Percentiles rank a stretch among this genome's conserved stretches.
Evolutionary conservation across 257 asterid species (phyloP).

Genomic region (Leptodermis oblonga): DNA sequence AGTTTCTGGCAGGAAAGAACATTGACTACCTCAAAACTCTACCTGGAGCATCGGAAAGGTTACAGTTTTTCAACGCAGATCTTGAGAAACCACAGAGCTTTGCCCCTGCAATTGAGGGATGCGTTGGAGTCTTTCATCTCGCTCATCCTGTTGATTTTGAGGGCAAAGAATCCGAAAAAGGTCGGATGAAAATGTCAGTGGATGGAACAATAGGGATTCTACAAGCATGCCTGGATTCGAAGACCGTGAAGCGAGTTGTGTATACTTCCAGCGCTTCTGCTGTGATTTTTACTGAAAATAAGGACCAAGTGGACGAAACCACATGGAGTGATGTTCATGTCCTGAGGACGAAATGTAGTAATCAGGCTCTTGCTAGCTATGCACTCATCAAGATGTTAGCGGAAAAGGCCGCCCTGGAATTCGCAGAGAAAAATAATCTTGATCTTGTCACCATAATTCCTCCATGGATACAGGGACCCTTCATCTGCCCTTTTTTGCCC

Average conservation of each 20-base stretch:
- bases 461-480: slow-evolving; percentile 42
- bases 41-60: slow-evolving; percentile 46
- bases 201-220: slow-evolving; percentile 35
- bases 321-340: slow-evolving; percentile 36
- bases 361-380: slow-evolving; percentile 23
- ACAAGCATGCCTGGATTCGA: slow-evolving; percentile 39
- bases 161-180: slow-evolving; percentile 43
- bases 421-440: slow-evolving; percentile 42
- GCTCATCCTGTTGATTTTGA: slow-evolving; percentile 60
- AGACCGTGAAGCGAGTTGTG: slow-evolving; percentile 46
- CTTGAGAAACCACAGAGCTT: slow-evolving; percentile 48
- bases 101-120: slow-evolving; percentile 47
- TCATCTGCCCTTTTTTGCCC: no score
- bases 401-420: slow-evolving; percentile 45
- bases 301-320: slow-evolving; percentile 27
- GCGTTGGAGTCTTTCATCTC: slow-evolving; percentile 63
- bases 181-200: slow-evolving; percentile 20
- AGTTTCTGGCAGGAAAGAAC: slow-evolving; percentile 31
- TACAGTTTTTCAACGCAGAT: slow-evolving; percentile 50
- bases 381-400: slow-evolving; percentile 42
- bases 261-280: slow-evolving; percentile 44
- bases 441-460: slow-evolving; percentile 48
- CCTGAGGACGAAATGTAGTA: neutral
- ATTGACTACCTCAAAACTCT: slow-evolving; percentile 45
- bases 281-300: no score